These are phyloP conservation scores for Psilocybe tampanensis DNA, from an alignment of 768 basidiomycete genomes.

Conservation along the genomic window DNA sequence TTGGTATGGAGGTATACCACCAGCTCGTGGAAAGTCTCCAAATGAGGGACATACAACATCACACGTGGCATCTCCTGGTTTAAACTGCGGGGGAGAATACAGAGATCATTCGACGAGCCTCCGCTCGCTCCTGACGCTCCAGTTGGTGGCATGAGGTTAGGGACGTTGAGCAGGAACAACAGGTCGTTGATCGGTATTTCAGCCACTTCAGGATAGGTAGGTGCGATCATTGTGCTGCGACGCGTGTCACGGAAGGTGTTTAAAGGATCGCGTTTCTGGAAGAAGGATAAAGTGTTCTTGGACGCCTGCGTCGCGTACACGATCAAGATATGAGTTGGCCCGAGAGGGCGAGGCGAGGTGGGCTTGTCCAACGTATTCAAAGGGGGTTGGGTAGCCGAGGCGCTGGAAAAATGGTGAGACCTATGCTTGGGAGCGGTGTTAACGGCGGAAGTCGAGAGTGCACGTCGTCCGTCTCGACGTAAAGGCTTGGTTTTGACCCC, in stretches of 20 bases:
- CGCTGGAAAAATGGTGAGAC: neutral
- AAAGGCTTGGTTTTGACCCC: neutral
- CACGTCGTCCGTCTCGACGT: constrained; percentile 20
- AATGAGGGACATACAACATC: constrained; percentile 32
- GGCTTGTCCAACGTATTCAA: constrained; percentile 31
- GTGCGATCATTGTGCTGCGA: neutral
- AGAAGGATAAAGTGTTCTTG: neutral
- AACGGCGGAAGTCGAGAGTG: constrained; percentile 27
- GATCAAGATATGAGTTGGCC: constrained; percentile 39
- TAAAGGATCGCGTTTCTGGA: neutral
- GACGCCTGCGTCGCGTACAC: constrained; percentile 18
- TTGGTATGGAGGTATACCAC: constrained; percentile 40
- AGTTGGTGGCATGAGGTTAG: constrained; percentile 27
- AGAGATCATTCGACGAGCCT: neutral
- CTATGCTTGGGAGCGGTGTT: too few relatives aligned
- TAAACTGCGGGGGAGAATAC: constrained; percentile 32
- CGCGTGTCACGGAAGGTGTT: neutral
- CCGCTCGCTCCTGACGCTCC: neutral
- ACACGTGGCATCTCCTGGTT: constrained; percentile 37
- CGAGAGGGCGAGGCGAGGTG: constrained; percentile 37
- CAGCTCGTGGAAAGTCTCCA: constrained; percentile 36
- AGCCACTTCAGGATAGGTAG: constrained; percentile 19
- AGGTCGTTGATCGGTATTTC: constrained; percentile 43
- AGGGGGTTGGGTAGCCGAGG: neutral
- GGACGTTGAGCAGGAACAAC: constrained; percentile 36